Conservation (phyloP, 1,284 basidiomycete genomes). For the Inonotus obliquus region DNA sequence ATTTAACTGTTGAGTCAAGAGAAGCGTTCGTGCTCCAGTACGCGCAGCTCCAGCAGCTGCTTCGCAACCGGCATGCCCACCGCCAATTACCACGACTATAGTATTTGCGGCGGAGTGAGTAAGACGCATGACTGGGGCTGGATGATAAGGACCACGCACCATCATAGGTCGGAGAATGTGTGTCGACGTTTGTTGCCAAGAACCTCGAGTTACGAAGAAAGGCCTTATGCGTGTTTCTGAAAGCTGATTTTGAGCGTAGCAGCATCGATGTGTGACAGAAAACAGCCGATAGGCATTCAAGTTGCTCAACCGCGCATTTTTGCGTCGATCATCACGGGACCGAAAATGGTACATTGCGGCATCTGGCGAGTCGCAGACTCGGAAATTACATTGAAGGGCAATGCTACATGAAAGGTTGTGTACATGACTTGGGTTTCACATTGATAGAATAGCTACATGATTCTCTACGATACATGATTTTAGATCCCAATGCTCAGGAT, state of each 20-base stretch:
- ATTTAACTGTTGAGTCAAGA: conserved; percentile 76
- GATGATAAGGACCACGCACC: not conserved
- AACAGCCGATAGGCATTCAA: not conserved
- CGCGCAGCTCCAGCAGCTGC: conserved; percentile 83
- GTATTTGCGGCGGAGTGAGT: not conserved
- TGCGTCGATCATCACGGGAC: too few relatives aligned
- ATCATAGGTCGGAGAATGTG: not conserved
- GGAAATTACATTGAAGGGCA: too few relatives aligned
- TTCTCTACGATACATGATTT: too few relatives aligned
- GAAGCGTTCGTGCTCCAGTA: conserved; percentile 72
- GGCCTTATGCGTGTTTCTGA: not conserved
- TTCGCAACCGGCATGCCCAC: conserved; percentile 89
- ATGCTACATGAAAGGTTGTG: too few relatives aligned
- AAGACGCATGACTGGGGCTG: not conserved
- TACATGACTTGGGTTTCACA: too few relatives aligned
- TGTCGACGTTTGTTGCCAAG: not conserved
- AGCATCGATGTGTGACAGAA: not conserved
- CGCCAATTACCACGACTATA: conserved; percentile 83
- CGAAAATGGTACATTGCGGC: too few relatives aligned
- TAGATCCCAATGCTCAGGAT: too few relatives aligned
- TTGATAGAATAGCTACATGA: too few relatives aligned
- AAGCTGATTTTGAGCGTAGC: not conserved
- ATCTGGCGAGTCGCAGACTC: too few relatives aligned
- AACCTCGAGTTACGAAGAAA: not conserved
- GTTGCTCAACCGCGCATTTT: too few relatives aligned